A percentile compares a stretch with the other conserved stretches of the same genome.
Conservation (phyloP, 495 filamentous ascomycete species). For the Trichoderma gamsii region DNA sequence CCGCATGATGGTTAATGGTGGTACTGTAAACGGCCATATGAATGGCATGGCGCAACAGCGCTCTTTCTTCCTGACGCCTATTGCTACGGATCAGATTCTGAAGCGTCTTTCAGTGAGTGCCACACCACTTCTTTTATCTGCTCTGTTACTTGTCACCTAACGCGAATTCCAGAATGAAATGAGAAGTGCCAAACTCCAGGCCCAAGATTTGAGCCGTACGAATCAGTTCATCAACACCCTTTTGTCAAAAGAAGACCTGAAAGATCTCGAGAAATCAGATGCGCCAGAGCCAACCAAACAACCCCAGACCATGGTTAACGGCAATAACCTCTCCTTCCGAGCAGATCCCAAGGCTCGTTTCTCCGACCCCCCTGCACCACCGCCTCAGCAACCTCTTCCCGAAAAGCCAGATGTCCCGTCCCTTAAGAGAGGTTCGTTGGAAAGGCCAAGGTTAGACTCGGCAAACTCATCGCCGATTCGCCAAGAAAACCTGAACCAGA, state of each 20-base stretch:
- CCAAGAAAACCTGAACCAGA: slow-evolving; percentile 61
- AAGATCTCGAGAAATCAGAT: slow-evolving; percentile 50
- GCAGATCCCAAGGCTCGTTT: slow-evolving; percentile 63
- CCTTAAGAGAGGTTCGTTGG: slow-evolving; percentile 68
- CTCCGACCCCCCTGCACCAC: slow-evolving; percentile 84
- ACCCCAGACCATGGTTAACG: slow-evolving; percentile 28
- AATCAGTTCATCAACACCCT: slow-evolving; percentile 72
- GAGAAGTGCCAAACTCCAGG: slow-evolving; percentile 78
- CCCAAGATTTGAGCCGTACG: slow-evolving; percentile 74
- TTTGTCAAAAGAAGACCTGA: slow-evolving; percentile 64
- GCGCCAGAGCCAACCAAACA: slow-evolving; percentile 39
- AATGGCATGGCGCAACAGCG: slow-evolving; percentile 37
- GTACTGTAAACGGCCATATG: slow-evolving; percentile 55
- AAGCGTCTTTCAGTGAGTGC: slow-evolving; percentile 82
- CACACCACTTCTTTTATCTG: neutral
- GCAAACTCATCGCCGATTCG: slow-evolving; percentile 53
- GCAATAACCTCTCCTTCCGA: slow-evolving; percentile 43
- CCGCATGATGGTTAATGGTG: slow-evolving; percentile 49
- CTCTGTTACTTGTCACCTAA: slow-evolving; percentile 14
- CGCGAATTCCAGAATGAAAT: slow-evolving; percentile 62
- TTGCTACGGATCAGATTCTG: slow-evolving; percentile 90
- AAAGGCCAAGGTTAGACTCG: slow-evolving; percentile 56
- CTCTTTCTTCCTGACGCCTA: slow-evolving; percentile 72
- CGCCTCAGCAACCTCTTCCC: slow-evolving; percentile 83
- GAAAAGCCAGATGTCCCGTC: slow-evolving; percentile 77